Base-by-base conservation (phyloP, 23 red algal genomes). In the Gracilaria domingensis region DNA sequence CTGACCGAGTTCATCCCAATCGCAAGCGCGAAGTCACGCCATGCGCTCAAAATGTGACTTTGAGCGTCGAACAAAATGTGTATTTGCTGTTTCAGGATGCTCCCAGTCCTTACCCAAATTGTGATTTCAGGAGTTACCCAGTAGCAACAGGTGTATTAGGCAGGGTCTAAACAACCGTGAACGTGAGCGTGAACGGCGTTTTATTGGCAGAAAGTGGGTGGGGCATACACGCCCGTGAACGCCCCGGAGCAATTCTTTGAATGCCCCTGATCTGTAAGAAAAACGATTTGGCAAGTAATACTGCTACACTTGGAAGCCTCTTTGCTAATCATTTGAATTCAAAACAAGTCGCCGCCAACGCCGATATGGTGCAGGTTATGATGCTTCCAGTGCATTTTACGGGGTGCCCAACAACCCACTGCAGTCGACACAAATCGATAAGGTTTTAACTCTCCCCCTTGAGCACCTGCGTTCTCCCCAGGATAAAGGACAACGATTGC, bases 121-220 rank as follows among this genome's bases (percentile, higher is more conserved):
- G n/a, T n/a, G n/a, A n/a, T n/a, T n/a, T n/a, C n/a, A n/a, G n/a
- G n/a, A n/a, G n/a, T n/a, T n/a, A n/a, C n/a, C n/a, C n/a, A n/a
- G n/a, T n/a, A n/a, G n/a, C n/a, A n/a, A n/a, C n/a, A n/a, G n/a
- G n/a, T n/a, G n/a, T n/a, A n/a, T 67, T 1, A 35, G 62, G 62
- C 62, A 25, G 13, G 26, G 62, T 67, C 62, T 67, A 67, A 67
- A 67, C 62, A 67, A 30, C 6, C 62, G 62, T 67, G 62, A 30
- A 67, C 24, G 24, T 12, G 9, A 8, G 11, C 51, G 51, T 18
- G 51, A 55, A 55, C 51, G 51, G 51, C 51, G 8, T 14, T 55
- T 55, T 7, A 55, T 55, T 55, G 51, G 51, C 51, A 14, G 6
- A 55, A 18, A 55, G 8, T 8, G 51, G 8, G 6, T 55, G 51